Evolutionary conservation across 768 basidiomycete genomes (phyloP).

Genomic region (Tremella mesenterica): DNA sequence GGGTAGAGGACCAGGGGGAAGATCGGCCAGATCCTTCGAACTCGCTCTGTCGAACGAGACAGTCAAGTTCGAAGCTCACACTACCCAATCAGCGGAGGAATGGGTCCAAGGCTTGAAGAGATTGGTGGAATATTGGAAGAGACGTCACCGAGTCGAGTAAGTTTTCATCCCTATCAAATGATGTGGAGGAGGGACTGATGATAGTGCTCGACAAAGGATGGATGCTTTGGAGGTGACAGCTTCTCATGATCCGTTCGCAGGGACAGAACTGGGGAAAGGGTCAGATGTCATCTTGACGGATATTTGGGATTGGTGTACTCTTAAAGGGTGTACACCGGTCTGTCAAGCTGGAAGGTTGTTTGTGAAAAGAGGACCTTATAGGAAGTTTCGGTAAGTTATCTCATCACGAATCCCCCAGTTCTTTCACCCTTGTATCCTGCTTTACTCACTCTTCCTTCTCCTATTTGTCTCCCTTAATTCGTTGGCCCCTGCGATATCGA

Average conservation of each 20-base stretch:
- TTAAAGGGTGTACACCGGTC: slow-evolving; percentile 70
- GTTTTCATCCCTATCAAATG: slow-evolving; percentile 8
- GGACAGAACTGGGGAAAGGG: slow-evolving; percentile 15
- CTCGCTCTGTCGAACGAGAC: slow-evolving; percentile 61
- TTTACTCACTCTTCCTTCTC: too few species aligned
- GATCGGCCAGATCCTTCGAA: slow-evolving; percentile 57
- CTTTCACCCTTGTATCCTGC: too few species aligned
- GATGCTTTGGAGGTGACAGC: slow-evolving; percentile 20
- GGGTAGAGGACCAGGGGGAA: not conserved
- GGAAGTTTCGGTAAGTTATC: slow-evolving; percentile 65
- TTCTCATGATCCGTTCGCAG: slow-evolving; percentile 17
- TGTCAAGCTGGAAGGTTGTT: slow-evolving; percentile 65
- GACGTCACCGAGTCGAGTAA: slow-evolving; percentile 60
- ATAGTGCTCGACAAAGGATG: slow-evolving; percentile 35
- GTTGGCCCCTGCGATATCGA: too few species aligned
- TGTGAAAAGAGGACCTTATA: slow-evolving; percentile 60
- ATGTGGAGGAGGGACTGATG: not conserved
- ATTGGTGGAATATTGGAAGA: slow-evolving; percentile 69
- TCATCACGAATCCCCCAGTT: too few species aligned
- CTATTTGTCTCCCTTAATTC: too few species aligned
- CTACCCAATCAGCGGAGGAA: slow-evolving; percentile 62
- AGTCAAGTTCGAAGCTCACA: slow-evolving; percentile 72
- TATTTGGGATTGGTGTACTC: slow-evolving; percentile 79
- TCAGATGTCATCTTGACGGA: slow-evolving; percentile 50
- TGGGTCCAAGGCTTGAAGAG: slow-evolving; percentile 73